Evolutionary conservation across 1,284 basidiomycete species (phyloP).

Genomic region (Heterobasidion parviporum): DNA sequence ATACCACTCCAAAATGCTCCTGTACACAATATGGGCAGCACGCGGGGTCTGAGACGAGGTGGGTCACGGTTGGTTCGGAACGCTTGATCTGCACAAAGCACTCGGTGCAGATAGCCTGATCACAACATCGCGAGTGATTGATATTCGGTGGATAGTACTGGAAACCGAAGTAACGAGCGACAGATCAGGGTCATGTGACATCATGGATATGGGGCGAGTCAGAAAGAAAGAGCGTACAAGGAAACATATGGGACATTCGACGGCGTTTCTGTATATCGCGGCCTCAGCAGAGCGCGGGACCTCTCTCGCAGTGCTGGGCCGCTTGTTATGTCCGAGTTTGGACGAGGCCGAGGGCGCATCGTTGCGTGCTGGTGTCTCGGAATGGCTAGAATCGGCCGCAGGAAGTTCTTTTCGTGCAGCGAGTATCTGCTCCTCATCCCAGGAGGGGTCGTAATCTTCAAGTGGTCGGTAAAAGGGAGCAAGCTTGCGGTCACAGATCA

Average conservation of each 20-base stretch:
- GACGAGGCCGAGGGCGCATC: constrained; percentile 18
- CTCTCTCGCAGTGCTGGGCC: constrained; percentile 46
- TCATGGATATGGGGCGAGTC: constrained; percentile 9
- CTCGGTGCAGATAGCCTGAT: constrained; percentile 97
- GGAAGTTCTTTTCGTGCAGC: constrained; percentile 62
- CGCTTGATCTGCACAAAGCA: constrained; percentile 99
- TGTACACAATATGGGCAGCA: constrained; percentile 97
- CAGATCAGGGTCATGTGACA: constrained; percentile 2
- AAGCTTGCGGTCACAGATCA: constrained; percentile 82
- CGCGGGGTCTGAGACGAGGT: constrained; percentile 89
- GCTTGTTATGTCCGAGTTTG: constrained; percentile 35
- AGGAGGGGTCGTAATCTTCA: constrained; percentile 85
- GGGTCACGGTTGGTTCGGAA: constrained; percentile 86
- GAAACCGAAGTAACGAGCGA: constrained; percentile 7
- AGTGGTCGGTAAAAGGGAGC: constrained; percentile 95
- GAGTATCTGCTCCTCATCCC: constrained; percentile 79
- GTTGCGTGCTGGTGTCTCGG: constrained; percentile 18
- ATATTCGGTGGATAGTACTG: constrained; percentile 94
- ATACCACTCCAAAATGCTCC: constrained; percentile 92
- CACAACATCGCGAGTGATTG: constrained; percentile 95
- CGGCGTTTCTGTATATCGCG: constrained; percentile 75
- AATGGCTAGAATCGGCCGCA: constrained; percentile 31
- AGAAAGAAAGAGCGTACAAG: constrained; percentile 54
- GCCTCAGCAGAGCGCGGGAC: constrained; percentile 57
- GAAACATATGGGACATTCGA: constrained; percentile 99